Evolutionary conservation across 2,329 filamentous ascomycete species (phyloP).

Genomic region (Blastomyces silverae): DNA sequence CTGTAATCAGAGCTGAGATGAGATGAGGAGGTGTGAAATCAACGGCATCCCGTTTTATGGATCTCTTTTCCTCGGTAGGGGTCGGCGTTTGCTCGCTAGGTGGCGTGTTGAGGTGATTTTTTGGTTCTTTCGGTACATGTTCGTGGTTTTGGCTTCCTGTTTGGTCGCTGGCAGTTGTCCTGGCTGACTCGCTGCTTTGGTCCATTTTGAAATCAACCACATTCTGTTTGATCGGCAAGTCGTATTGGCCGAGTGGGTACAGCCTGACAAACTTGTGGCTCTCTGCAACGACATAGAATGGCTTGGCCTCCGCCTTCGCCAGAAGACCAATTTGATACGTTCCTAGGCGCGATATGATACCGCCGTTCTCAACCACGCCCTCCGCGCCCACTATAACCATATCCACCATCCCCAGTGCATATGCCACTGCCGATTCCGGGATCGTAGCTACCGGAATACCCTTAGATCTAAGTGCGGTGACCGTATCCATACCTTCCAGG

Average conservation of each 20-base stretch:
- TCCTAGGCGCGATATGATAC: conserved; percentile 81
- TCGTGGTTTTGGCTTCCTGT: not conserved
- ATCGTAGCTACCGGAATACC: conserved; percentile 81
- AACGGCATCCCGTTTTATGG: conserved; percentile 29
- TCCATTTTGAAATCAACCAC: conserved; percentile 65
- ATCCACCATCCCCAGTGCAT: conserved; percentile 68
- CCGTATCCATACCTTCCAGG: conserved; percentile 62
- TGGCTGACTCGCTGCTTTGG: conserved; percentile 31
- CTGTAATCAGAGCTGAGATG: conserved; percentile 59
- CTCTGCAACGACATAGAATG: conserved; percentile 87
- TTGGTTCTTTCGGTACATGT: conserved; percentile 17
- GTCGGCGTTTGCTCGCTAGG: conserved; percentile 19
- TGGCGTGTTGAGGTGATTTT: conserved; percentile 18
- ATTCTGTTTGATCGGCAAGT: conserved; percentile 71
- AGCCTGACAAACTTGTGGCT: conserved; percentile 94
- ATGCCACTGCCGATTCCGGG: conserved; percentile 66
- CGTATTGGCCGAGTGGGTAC: conserved; percentile 73
- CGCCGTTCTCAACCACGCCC: conserved; percentile 88
- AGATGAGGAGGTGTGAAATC: conserved; percentile 53
- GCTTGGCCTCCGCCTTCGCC: conserved; percentile 64
- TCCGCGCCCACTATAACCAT: conserved; percentile 63
- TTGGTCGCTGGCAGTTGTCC: not conserved
- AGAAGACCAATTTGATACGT: conserved; percentile 79
- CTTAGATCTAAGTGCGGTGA: conserved; percentile 61
- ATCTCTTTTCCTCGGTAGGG: not conserved